phyloP scores from a whole-genome alignment of 2,329 filamentous ascomycete genomes.

The Hyphodiscus sp. region DNA sequence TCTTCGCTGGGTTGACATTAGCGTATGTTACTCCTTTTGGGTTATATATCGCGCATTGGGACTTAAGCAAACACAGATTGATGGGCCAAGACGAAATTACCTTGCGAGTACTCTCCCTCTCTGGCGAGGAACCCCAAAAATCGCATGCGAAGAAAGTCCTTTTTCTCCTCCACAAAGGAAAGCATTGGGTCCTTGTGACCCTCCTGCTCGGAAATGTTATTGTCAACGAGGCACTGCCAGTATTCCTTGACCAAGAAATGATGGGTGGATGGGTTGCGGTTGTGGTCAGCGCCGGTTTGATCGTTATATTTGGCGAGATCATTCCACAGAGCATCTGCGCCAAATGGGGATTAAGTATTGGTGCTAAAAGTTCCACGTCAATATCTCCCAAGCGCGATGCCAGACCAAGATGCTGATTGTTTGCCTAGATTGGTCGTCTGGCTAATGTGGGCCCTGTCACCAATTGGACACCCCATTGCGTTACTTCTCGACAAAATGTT shows the following conservation, averaged over 20 bases:
- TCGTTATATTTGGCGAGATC: constrained; percentile 95
- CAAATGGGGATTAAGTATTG: constrained; percentile 86
- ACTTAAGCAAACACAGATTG: constrained; percentile 14
- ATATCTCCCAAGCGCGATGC: not conserved
- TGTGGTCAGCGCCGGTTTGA: constrained; percentile 81
- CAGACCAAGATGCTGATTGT: not conserved
- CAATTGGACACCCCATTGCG: constrained; percentile 85
- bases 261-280: constrained; percentile 91
- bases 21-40: constrained; percentile 45
- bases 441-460: constrained; percentile 86
- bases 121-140: constrained; percentile 71
- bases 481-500: constrained; percentile 88
- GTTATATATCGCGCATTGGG: not conserved
- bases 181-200: constrained; percentile 96
- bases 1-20: constrained; percentile 87
- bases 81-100: constrained; percentile 79
- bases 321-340: constrained; percentile 93
- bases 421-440: constrained; percentile 48
- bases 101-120: constrained; percentile 81
- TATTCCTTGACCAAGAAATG: constrained; percentile 84
- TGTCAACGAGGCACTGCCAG: constrained; percentile 90
- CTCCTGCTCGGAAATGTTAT: constrained; percentile 90
- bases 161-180: constrained; percentile 72
- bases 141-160: constrained; percentile 78
- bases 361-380: constrained; percentile 50